phyloP scores from a whole-genome alignment of 441 rosid genomes.

The Gossypium gossypioides region DNA sequence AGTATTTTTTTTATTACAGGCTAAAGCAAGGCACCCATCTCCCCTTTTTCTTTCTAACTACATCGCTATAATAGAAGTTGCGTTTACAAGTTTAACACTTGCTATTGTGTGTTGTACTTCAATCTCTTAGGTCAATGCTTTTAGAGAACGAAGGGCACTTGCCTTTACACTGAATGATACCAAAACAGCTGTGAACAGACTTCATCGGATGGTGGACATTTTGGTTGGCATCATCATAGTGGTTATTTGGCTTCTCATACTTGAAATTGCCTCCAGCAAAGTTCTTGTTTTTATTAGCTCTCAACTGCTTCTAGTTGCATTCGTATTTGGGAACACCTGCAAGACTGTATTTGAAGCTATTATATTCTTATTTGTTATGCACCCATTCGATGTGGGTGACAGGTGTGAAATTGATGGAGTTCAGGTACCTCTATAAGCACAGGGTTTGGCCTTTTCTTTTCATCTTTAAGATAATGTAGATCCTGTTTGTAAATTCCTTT shows the following conservation, averaged over 20 bases:
- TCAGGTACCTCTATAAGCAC: constrained; percentile 32
- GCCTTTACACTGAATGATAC: constrained; percentile 61
- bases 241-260: constrained; percentile 49
- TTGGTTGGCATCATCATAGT: constrained; percentile 32
- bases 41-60: too few relatives aligned
- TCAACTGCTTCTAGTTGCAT: constrained; percentile 48
- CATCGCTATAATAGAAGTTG: background rate
- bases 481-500: background rate
- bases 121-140: constrained; percentile 50
- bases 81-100: background rate
- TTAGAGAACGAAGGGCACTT: constrained; percentile 65
- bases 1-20: background rate
- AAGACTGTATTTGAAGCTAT: constrained; percentile 59
- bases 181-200: constrained; percentile 62
- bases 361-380: constrained; percentile 60
- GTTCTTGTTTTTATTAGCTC: constrained; percentile 51
- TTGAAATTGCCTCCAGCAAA: constrained; percentile 49
- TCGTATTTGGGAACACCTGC: constrained; percentile 60
- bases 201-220: constrained; percentile 42
- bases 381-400: constrained; percentile 69
- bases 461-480: background rate
- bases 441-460: background rate
- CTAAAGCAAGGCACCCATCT: background rate
- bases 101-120: background rate
- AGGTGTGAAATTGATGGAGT: constrained; percentile 60